These are phyloP conservation scores for Hansenula anomala DNA, from an alignment of 1,139 yeast species.

Conservation along the genomic window DNA sequence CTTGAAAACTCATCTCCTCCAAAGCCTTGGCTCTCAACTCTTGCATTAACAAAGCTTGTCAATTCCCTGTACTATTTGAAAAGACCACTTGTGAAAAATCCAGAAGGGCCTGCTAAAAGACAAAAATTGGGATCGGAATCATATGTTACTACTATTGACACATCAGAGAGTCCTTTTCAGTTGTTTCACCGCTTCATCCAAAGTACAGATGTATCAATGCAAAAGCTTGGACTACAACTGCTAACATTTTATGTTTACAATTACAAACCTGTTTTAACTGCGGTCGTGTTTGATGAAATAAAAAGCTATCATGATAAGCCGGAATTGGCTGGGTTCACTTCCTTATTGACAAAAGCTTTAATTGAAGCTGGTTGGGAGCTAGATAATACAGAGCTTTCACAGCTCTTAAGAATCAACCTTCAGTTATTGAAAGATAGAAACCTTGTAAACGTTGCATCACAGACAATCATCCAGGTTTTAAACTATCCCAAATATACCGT, in stretches of 20 bases:
- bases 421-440: constrained; percentile 37
- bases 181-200: constrained; percentile 5
- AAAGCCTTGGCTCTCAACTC: constrained; percentile 12
- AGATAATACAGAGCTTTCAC: constrained; percentile 16
- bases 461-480: constrained; percentile 24
- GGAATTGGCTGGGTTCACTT: constrained; percentile 31
- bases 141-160: constrained; percentile 3
- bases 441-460: constrained; percentile 28
- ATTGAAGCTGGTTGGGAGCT: constrained; percentile 21
- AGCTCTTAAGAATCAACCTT: constrained; percentile 36
- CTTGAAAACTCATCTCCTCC: constrained; percentile 1
- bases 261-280: background rate
- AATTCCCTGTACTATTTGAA: constrained; percentile 8
- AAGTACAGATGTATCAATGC: constrained; percentile 10
- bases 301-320: constrained; percentile 20
- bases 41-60: constrained; percentile 4
- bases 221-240: constrained; percentile 29
- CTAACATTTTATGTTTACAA: constrained; percentile 16
- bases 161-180: constrained; percentile 2
- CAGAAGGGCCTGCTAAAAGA: constrained; percentile 9
- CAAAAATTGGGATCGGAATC: constrained; percentile 9
- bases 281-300: constrained; percentile 1
- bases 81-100: background rate
- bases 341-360: constrained; percentile 31
- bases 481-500: constrained; percentile 16